These are phyloP conservation scores for Vitis hybrid DNA, from an alignment of 177 flowering plant genomes.

Conservation along the genomic window DNA sequence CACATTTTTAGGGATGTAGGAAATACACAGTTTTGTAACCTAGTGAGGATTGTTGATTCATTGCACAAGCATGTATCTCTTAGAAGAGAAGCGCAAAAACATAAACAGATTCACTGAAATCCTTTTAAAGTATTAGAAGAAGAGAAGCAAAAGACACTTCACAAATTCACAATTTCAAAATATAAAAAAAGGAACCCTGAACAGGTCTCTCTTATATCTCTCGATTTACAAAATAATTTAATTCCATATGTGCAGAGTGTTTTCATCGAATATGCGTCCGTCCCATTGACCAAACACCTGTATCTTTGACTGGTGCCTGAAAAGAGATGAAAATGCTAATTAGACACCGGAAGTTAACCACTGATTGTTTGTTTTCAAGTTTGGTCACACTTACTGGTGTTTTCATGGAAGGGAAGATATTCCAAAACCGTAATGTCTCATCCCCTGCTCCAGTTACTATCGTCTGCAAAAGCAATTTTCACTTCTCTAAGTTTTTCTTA, in stretches of 20 bases:
- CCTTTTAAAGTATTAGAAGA: no score
- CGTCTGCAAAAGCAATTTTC: conserved; percentile 52
- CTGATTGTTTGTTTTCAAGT: no score
- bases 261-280: conserved; percentile 80
- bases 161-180: no score
- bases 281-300: conserved; percentile 86
- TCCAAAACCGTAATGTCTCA: conserved; percentile 95
- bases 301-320: conserved; percentile 81
- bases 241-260: background rate
- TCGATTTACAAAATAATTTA: conserved; percentile 8
- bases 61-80: no score
- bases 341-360: background rate
- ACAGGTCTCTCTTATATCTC: background rate
- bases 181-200: no score
- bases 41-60: no score
- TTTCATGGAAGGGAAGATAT: conserved; percentile 87
- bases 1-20: no score
- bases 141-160: no score
- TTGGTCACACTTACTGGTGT: conserved; percentile 49
- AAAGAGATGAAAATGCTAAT: background rate
- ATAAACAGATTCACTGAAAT: no score
- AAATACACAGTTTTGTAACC: no score
- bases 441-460: conserved; percentile 99
- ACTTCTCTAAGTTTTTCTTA: no score
- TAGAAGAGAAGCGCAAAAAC: no score